Conservation (phyloP, 352 stramenopile species). For the Blastocystis hominis region DNA sequence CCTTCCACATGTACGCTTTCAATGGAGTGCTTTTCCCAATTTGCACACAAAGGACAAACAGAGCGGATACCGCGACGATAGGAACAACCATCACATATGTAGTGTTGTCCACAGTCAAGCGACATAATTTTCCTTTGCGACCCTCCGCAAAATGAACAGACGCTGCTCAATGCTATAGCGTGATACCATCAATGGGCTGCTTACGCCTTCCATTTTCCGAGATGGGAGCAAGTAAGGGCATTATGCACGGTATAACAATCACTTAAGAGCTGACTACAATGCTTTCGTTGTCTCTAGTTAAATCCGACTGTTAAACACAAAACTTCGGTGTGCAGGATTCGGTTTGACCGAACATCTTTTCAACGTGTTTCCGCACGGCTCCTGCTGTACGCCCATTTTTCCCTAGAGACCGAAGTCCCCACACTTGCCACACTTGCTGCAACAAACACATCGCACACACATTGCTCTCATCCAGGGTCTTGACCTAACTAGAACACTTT, state of each 20-base stretch:
- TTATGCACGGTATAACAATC: background rate
- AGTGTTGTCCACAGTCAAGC: conserved; percentile 49
- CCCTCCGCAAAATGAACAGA: conserved; percentile 53
- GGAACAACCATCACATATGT: conserved; percentile 17
- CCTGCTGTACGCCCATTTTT: no score
- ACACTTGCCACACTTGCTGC: no score
- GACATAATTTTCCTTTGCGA: background rate
- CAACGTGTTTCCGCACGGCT: no score
- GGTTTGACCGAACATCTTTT: background rate
- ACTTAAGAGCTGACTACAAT: background rate
- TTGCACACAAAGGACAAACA: conserved; percentile 9
- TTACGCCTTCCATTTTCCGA: conserved; percentile 52
- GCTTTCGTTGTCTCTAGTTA: background rate
- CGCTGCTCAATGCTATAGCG: conserved; percentile 2
- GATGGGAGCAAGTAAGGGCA: conserved; percentile 46
- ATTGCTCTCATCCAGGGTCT: no score
- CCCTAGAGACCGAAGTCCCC: no score
- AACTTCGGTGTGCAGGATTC: background rate
- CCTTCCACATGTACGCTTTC: background rate
- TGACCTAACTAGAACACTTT: conserved; percentile 21
- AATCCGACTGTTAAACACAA: background rate
- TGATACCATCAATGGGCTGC: background rate
- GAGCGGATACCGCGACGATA: background rate
- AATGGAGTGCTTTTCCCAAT: background rate
- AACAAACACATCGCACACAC: no score